These are phyloP conservation scores for Eucalyptus curtisii DNA, from an alignment of 345 rosid species.

Conservation along the genomic window DNA sequence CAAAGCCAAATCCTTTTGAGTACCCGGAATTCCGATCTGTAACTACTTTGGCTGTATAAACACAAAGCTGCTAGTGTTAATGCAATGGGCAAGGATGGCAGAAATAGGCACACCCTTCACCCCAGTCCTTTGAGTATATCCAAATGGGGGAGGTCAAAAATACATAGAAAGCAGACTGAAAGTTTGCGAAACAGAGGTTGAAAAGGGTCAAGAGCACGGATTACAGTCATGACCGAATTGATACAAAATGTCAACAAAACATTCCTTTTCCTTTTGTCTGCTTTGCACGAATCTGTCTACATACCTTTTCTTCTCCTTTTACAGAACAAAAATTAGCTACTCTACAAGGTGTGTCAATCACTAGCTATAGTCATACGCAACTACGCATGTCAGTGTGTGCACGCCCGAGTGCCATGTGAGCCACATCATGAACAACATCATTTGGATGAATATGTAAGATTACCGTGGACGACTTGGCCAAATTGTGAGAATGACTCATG, in stretches of 20 bases:
- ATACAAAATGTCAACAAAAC: neutral
- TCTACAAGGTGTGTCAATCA: neutral
- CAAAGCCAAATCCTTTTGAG: slow-evolving; percentile 46
- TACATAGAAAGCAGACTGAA: neutral
- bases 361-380: neutral
- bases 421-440: neutral
- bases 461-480: slow-evolving; percentile 42
- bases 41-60: slow-evolving; percentile 26
- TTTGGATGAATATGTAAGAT: neutral
- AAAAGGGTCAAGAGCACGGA: neutral
- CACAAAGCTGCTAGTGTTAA: neutral
- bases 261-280: neutral
- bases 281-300: neutral
- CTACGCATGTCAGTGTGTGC: neutral
- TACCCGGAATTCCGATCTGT: slow-evolving; percentile 29
- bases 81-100: neutral
- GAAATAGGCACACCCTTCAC: neutral
- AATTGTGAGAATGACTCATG: slow-evolving; percentile 22
- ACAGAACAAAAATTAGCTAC: neutral
- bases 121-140: neutral
- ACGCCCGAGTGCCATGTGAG: neutral
- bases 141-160: neutral
- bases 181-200: neutral
- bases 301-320: neutral
- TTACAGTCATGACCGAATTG: neutral